phyloP scores from a whole-genome alignment of 2,329 filamentous ascomycete species.

The Colletotrichum brevisporum region DNA sequence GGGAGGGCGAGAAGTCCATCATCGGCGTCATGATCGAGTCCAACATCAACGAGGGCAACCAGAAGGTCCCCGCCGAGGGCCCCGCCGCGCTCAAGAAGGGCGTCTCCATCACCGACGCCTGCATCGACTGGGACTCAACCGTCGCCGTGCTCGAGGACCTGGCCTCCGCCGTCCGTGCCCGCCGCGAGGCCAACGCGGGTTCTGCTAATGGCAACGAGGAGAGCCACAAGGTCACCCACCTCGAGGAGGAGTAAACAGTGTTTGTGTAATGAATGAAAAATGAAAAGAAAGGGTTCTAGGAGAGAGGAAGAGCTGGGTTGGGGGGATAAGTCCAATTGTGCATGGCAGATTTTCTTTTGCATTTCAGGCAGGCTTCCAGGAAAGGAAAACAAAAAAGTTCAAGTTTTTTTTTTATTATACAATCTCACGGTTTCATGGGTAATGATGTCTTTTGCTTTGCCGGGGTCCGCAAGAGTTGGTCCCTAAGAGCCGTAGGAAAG shows the following conservation, averaged over 20 bases:
- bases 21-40: constrained; percentile 99
- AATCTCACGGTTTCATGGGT: constrained; percentile 29
- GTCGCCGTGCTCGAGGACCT: constrained; percentile 86
- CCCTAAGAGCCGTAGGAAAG: not conserved
- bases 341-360: constrained; percentile 25
- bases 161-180: constrained; percentile 83
- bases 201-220: constrained; percentile 48
- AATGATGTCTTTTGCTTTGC: constrained; percentile 24
- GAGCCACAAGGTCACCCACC: constrained; percentile 58
- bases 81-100: constrained; percentile 85
- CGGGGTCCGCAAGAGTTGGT: not conserved
- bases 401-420: not conserved
- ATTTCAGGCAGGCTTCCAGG: constrained; percentile 19
- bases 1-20: constrained; percentile 88
- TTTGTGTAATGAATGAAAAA: not conserved
- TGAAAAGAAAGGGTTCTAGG: not conserved
- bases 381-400: constrained; percentile 22
- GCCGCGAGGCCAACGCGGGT: constrained; percentile 70
- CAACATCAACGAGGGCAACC: constrained; percentile 91
- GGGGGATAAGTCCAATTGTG: constrained; percentile 8
- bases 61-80: constrained; percentile 89
- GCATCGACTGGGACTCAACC: constrained; percentile 93
- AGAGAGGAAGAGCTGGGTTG: not conserved
- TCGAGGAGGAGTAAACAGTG: constrained; percentile 65
- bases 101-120: constrained; percentile 95